Base-by-base conservation (phyloP, 257 asterid genomes). In the Orobanche coerulescens region DNA sequence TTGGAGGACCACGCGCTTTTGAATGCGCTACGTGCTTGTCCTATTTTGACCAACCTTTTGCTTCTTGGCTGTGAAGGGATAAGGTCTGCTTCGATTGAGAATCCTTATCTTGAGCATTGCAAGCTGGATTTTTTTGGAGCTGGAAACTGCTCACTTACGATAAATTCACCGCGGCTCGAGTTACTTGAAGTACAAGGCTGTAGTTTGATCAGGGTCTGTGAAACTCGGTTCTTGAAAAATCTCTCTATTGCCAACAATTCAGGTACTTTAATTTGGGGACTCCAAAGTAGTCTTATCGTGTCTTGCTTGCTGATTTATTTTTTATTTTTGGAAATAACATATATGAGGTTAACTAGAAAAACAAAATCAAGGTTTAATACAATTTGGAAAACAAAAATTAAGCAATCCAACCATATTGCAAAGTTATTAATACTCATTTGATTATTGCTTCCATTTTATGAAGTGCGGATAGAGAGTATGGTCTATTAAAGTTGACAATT, bases 21-120 rank as follows among this genome's bases (percentile, higher is more conserved):
- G 20, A 78, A 65, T 25, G 94, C 86, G 8, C 88, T 94, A 9
- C 71, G 42, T 12, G 87, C 92, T 61, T 90, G 94, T 55, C 97
- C 99, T 15, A 80, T 79, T 76, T 58, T 94, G 80, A 81, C 81
- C 44, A 65, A 68, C 33, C 82, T 94, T 11, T 70, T 93, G 75
- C 83, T 94, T 61, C 94, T 87, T 34, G 99, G 97, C 9, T 94
- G 99, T 31, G 99, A 94, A 68, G 99, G 99, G 34, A 58, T 82
- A 34, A 73, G 73, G 61, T 66, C 84, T 40, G 49, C 90, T 5
- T 52, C 71, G 0, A 76, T 93, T 59, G 82, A 81, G n/a, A 76
- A 83, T 71, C 88, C 94, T 28, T 61, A 66, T 65, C 80, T 93
- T 12, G 80, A 73, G 75, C 76, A 75, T 20, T 94, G 97, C 62